These are phyloP conservation scores for Boletus tomentosulus DNA, from an alignment of 768 basidiomycete species.

Conservation along the genomic window DNA sequence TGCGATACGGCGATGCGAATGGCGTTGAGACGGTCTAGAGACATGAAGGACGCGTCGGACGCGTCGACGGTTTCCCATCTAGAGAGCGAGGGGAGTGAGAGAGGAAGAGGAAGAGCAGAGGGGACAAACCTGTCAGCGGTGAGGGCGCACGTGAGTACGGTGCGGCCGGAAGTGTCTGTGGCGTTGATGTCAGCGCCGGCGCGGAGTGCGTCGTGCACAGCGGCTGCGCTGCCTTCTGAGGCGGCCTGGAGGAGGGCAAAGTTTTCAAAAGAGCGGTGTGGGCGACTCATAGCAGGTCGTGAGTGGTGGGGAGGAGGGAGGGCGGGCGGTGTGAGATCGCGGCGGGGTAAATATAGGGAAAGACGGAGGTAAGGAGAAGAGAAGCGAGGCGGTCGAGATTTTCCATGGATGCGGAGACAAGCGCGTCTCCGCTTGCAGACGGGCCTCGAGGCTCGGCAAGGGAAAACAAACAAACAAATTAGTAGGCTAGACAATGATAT, in stretches of 20 bases:
- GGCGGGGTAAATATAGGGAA: too few species aligned
- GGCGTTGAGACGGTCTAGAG: constrained; percentile 49
- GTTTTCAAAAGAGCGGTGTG: constrained; percentile 38
- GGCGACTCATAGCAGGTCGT: constrained; percentile 36
- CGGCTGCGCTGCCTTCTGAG: constrained; percentile 50
- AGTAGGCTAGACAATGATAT: constrained; percentile 8
- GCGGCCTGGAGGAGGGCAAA: constrained; percentile 51
- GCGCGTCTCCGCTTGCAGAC: neutral
- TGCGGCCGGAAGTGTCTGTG: constrained; percentile 56
- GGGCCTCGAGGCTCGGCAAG: constrained; percentile 29
- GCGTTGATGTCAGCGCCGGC: constrained; percentile 68
- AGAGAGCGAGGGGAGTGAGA: constrained; percentile 2
- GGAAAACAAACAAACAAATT: neutral
- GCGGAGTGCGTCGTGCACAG: constrained; percentile 49
- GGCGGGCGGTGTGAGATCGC: constrained; percentile 1
- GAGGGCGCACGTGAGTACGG: constrained; percentile 63
- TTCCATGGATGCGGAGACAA: constrained; percentile 17
- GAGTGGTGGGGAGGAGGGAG: constrained; percentile 1
- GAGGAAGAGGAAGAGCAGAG: neutral
- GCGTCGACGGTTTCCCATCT: constrained; percentile 71
- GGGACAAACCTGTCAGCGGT: constrained; percentile 62
- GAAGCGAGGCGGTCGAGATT: constrained; percentile 8
- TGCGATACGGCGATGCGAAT: constrained; percentile 54
- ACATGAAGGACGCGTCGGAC: constrained; percentile 66
- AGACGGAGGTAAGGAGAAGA: neutral